Conservation (phyloP, 1,139 yeast genomes). For the Debaryomyces coudertii region DNA sequence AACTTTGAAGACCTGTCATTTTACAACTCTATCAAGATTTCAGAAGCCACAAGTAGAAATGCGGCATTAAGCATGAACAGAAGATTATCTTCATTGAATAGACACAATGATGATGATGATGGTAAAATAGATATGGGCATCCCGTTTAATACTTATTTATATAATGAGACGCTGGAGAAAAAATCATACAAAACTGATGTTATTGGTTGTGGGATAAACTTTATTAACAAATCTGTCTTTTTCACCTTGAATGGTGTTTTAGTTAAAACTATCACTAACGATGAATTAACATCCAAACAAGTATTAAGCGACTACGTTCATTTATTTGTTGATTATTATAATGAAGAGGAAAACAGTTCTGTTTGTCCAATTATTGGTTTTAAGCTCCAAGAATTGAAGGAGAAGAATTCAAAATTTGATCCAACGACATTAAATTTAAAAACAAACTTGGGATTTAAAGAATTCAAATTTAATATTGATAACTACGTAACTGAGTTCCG, state of each 20-base stretch:
- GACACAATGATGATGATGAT: constrained; percentile 35
- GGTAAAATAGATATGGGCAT: constrained; percentile 44
- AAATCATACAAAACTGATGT: constrained; percentile 50
- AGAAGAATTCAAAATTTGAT: constrained; percentile 2
- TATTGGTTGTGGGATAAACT: constrained; percentile 86
- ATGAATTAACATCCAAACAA: constrained; percentile 33
- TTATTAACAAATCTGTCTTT: constrained; percentile 63
- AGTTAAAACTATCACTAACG: constrained; percentile 34
- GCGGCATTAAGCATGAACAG: constrained; percentile 43
- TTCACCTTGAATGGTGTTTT: constrained; percentile 81
- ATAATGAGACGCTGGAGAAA: constrained; percentile 15
- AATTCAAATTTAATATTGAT: constrained; percentile 73
- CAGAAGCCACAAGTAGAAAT: constrained; percentile 35
- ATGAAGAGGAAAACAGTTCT: constrained; percentile 22
- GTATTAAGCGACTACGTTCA: constrained; percentile 21
- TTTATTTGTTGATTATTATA: constrained; percentile 26
- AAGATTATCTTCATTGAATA: constrained; percentile 37
- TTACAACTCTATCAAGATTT: constrained; percentile 40
- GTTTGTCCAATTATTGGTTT: constrained; percentile 49
- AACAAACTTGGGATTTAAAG: constrained; percentile 73
- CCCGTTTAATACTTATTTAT: constrained; percentile 33
- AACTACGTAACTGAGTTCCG: constrained; percentile 58
- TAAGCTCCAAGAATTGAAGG: constrained; percentile 31
- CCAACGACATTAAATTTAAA: constrained; percentile 34
- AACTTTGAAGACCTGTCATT: constrained; percentile 47